These are phyloP conservation scores for Silybum marianum DNA, from an alignment of 129 eudicot genomes.

Conservation along the genomic window DNA sequence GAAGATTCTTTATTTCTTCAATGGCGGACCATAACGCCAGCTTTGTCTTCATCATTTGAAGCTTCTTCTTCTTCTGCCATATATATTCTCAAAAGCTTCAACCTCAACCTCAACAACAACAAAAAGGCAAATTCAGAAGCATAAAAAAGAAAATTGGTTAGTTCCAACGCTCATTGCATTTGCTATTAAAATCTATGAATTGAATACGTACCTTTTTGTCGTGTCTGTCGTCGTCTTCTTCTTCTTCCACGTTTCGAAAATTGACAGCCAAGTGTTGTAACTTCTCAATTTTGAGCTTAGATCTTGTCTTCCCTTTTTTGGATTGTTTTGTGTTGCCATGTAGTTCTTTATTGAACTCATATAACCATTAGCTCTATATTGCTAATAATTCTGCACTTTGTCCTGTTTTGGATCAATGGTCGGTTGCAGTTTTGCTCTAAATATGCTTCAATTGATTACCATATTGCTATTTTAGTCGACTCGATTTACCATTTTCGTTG, in stretches of 20 bases:
- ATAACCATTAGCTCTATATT: background rate
- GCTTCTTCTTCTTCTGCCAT: constrained; percentile 2
- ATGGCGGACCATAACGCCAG: constrained; percentile 33
- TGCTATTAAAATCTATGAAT: background rate
- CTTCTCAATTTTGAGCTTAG: constrained; percentile 22
- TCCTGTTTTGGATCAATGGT: constrained; percentile 2
- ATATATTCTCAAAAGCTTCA: constrained; percentile 20
- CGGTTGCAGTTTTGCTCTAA: background rate
- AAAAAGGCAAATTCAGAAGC: constrained; percentile 14
- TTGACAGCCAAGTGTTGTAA: constrained; percentile 23
- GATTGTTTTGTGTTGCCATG: constrained; percentile 17
- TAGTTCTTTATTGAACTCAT: constrained; percentile 5
- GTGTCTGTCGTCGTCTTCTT: constrained; percentile 30
- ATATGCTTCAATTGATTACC: background rate
- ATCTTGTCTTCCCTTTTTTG: constrained; percentile 28
- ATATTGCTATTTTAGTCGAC: background rate
- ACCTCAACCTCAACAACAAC: constrained; percentile 1
- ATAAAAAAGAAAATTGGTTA: constrained; percentile 5
- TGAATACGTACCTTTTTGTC: constrained; percentile 19
- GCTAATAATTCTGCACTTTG: background rate
- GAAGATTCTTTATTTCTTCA: constrained; percentile 33
- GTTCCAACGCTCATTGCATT: constrained; percentile 23
- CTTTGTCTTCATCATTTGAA: constrained; percentile 15
- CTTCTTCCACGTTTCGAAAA: constrained; percentile 23
- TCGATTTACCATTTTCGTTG: background rate